A percentile compares a stretch with the other conserved stretches of the same genome.
These are phyloP conservation scores for Trichosporon sp. DNA, from an alignment of 1,284 basidiomycete genomes.

Conservation along the genomic window DNA sequence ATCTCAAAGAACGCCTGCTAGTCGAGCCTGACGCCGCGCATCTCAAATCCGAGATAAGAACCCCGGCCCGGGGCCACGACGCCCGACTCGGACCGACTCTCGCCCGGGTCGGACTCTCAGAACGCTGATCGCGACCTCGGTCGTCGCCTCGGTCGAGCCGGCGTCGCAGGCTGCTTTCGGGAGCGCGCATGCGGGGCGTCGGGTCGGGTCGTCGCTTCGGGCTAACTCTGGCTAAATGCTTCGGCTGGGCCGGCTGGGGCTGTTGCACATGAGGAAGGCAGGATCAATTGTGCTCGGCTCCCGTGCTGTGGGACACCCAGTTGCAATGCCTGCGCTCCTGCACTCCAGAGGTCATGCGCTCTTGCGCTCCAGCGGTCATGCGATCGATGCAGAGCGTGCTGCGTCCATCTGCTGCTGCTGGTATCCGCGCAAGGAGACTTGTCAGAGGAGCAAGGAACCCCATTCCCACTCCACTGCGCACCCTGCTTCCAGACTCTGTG, in stretches of 20 bases:
- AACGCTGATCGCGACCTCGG: background rate
- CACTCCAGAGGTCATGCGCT: too few species aligned
- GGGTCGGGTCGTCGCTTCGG: background rate
- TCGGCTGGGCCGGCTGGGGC: too few species aligned
- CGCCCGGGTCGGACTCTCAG: background rate
- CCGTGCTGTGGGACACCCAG: background rate
- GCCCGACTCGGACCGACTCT: background rate
- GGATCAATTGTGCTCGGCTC: too few species aligned
- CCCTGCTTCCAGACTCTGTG: background rate
- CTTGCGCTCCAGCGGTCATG: too few species aligned
- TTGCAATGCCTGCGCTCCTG: too few species aligned
- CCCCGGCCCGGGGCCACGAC: too few species aligned
- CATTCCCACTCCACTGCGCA: background rate
- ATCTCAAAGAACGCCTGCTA: background rate
- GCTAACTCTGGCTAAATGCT: background rate
- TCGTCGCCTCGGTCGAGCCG: background rate
- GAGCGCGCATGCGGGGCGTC: background rate
- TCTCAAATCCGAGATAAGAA: background rate
- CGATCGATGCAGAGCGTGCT: too few species aligned
- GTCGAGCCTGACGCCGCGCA: background rate
- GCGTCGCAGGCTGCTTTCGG: background rate
- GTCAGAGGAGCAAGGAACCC: background rate
- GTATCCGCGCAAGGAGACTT: too few species aligned
- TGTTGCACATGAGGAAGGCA: too few species aligned
- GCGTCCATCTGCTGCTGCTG: too few species aligned